A percentile compares a stretch with the other conserved stretches of the same genome.
Evolutionary conservation across 768 basidiomycete species (phyloP).

Genomic region (Collybia nuda): DNA sequence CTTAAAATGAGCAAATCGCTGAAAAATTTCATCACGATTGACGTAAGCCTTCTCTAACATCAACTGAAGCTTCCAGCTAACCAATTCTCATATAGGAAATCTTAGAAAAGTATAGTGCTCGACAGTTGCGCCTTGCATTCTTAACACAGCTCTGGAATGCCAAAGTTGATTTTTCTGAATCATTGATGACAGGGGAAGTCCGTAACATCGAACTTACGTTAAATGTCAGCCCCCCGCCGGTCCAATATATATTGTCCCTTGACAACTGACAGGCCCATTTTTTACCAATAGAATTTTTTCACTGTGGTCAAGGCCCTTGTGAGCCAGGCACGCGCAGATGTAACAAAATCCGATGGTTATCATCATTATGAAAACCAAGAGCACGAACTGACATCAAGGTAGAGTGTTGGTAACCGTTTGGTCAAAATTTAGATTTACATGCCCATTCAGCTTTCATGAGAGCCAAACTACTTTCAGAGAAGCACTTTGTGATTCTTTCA

Average conservation of each 20-base stretch:
- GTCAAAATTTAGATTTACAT: conserved; percentile 6
- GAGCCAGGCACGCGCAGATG: conserved; percentile 48
- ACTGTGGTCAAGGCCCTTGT: conserved; percentile 80
- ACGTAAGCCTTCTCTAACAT: conserved; percentile 45
- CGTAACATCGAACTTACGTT: conserved; percentile 79
- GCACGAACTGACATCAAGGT: conserved; percentile 67
- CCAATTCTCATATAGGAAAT: conserved; percentile 62
- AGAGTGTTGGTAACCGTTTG: conserved; percentile 8
- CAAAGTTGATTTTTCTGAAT: conserved; percentile 92
- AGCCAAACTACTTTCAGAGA: conserved; percentile 78
- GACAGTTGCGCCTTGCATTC: conserved; percentile 92
- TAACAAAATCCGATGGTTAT: conserved; percentile 51
- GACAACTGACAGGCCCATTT: conserved; percentile 10
- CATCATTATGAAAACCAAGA: conserved; percentile 72
- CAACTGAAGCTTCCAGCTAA: conserved; percentile 4
- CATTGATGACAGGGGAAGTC: conserved; percentile 86
- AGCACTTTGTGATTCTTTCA: conserved; percentile 95
- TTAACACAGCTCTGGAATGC: conserved; percentile 89
- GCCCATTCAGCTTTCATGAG: conserved; percentile 57
- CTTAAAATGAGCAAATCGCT: conserved; percentile 99
- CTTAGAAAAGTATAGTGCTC: conserved; percentile 73
- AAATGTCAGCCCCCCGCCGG: conserved; percentile 58
- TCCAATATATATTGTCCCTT: conserved; percentile 2
- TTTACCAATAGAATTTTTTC: conserved; percentile 82
- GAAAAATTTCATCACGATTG: conserved; percentile 98